Evolutionary conservation across 495 filamentous ascomycete species (phyloP).

Genomic region (Penicillium flavigenum): DNA sequence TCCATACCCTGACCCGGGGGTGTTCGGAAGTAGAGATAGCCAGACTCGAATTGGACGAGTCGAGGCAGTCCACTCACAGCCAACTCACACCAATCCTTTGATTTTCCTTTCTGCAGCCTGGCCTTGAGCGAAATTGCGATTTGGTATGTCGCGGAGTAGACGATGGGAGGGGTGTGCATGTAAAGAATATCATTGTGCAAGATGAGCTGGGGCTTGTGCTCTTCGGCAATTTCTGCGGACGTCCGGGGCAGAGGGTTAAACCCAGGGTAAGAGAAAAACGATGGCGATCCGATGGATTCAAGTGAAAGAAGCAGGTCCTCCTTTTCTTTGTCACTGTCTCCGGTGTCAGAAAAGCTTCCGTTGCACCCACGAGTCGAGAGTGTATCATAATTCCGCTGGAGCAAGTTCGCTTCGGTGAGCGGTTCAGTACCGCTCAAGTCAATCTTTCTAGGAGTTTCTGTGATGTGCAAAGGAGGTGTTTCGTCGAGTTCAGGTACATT

Average conservation of each 20-base stretch:
- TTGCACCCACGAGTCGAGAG: slow-evolving; percentile 16
- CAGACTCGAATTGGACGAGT: slow-evolving; percentile 22
- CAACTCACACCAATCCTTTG: slow-evolving; percentile 33
- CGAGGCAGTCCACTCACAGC: slow-evolving; percentile 35
- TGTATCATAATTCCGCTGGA: slow-evolving; percentile 1
- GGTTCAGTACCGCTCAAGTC: not conserved
- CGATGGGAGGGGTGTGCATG: slow-evolving; percentile 18
- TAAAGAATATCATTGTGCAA: slow-evolving; percentile 25
- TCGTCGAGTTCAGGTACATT: not conserved
- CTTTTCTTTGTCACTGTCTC: not conserved
- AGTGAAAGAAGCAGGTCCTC: not conserved
- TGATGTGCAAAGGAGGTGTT: not conserved
- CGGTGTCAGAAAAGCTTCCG: slow-evolving; percentile 18
- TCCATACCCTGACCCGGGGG: slow-evolving; percentile 33
- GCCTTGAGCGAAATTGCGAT: slow-evolving; percentile 23
- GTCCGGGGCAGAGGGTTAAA: not conserved
- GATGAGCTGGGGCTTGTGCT: slow-evolving; percentile 20
- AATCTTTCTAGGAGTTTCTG: not conserved
- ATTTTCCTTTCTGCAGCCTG: slow-evolving; percentile 19
- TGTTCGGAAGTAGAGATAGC: slow-evolving; percentile 34
- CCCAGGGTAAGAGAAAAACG: not conserved
- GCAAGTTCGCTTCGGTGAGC: slow-evolving; percentile 4
- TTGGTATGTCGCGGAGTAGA: slow-evolving; percentile 23
- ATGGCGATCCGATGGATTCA: not conserved
- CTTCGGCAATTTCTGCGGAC: not conserved